Base-by-base conservation (phyloP, 2,329 filamentous ascomycete species). In the Stemphylium beticola region DNA sequence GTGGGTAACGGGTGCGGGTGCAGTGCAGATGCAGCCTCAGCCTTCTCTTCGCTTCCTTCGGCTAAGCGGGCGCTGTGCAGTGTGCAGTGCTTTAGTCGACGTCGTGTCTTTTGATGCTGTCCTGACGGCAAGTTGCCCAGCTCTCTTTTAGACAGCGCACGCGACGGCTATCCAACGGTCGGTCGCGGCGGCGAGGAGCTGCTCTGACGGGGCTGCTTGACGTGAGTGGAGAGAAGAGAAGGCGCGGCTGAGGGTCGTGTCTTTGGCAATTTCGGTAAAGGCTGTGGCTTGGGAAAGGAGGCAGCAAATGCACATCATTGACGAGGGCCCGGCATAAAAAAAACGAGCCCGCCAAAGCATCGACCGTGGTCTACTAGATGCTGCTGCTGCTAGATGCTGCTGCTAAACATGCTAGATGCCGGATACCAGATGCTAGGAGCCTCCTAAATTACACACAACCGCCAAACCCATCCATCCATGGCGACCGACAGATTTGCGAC, bases 191-290 rank as follows among this genome's bases (percentile, higher is more conserved):
- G 41, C 41, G 29, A 34, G 32, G 32, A 26, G 26, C 24, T 17
- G 53, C 51, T 49, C 49, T 50, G 60, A 46, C 60, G 63, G 39
- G 49, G 52, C 37, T 55, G 46, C 46, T 61, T 62, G 65, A 63
- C 65, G 68, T 64, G 67, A 61, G 68, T 69, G 64, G 60, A 62
- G 68, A 61, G 64, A 57, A 54, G 57, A 60, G 66, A 60, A 65
- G 61, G 66, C 61, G 67, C 68, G 66, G 68, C 68, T 64, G 65
- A 63, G 60, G 57, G 37, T 57, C 36, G 36, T 47, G 44, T 48
- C 38, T 40, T 53, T 46, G 45, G 54, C 38, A 63, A 63, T 63
- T 46, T 63, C 58, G 57, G 40, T 53, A 58, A 50, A 54, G 55
- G 47, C 38, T 44, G 42, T 9, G 51, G 51, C 49, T 54, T 56